phyloP scores from a whole-genome alignment of 768 basidiomycete genomes.

The Hortiboletus campestris region DNA sequence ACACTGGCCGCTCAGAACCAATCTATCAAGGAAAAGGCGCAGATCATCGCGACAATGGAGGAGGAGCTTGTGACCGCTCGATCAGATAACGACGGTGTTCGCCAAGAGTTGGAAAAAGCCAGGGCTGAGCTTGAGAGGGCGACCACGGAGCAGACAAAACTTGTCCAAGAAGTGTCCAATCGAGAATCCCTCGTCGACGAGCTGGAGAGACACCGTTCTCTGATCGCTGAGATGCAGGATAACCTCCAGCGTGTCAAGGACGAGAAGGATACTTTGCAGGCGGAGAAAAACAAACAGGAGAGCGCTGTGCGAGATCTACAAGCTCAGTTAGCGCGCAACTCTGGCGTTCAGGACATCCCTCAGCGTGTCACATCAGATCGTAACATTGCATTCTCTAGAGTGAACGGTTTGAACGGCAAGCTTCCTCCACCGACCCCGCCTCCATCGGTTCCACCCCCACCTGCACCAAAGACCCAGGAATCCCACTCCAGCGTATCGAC shows the following conservation, averaged over 20 bases:
- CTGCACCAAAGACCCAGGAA: constrained; percentile 59
- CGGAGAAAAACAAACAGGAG: constrained; percentile 71
- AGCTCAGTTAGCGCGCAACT: constrained; percentile 61
- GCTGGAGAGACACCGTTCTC: constrained; percentile 72
- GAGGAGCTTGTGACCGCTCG: constrained; percentile 43
- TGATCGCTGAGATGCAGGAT: constrained; percentile 75
- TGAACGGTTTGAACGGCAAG: constrained; percentile 65
- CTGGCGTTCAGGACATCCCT: constrained; percentile 36
- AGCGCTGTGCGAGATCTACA: constrained; percentile 74
- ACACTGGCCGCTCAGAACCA: constrained; percentile 45
- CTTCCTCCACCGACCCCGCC: constrained; percentile 81
- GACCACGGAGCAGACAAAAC: constrained; percentile 55
- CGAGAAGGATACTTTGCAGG: constrained; percentile 74
- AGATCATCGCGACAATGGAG: constrained; percentile 46
- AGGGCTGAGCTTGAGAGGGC: constrained; percentile 59
- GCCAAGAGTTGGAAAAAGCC: constrained; percentile 43
- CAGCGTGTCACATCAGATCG: constrained; percentile 57
- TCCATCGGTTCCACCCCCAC: constrained; percentile 84
- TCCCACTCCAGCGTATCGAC: constrained; percentile 59
- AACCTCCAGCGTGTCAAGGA: constrained; percentile 76
- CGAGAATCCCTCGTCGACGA: constrained; percentile 72
- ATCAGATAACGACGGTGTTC: constrained; percentile 44
- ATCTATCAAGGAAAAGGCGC: constrained; percentile 50
- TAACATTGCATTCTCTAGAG: constrained; percentile 52
- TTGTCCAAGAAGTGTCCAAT: constrained; percentile 70